These are phyloP conservation scores for Kappamyces sp. DNA, from an alignment of 192 early-diverging fungal genomes.

Conservation along the genomic window DNA sequence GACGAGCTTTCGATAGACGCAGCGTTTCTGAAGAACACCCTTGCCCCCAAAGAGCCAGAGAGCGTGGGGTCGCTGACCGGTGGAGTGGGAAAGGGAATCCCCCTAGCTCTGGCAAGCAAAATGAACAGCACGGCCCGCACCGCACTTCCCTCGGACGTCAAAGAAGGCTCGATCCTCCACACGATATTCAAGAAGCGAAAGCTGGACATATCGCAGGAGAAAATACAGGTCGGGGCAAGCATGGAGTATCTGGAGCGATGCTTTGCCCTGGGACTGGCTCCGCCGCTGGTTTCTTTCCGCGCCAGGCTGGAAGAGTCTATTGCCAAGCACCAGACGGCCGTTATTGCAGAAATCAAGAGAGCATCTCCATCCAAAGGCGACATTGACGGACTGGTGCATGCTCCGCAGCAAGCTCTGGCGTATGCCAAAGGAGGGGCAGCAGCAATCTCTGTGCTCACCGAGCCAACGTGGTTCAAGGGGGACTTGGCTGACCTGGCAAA, in stretches of 20 bases:
- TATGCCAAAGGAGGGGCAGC: conserved; percentile 89
- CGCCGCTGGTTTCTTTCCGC: conserved; percentile 72
- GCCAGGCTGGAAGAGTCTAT: conserved; percentile 52
- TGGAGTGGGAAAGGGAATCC: conserved; percentile 24
- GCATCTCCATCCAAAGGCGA: conserved; percentile 92
- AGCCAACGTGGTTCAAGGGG: conserved; percentile 99
- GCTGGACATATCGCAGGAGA: conserved; percentile 67
- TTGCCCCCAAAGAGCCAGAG: conserved; percentile 14
- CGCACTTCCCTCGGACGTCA: conserved; percentile 20
- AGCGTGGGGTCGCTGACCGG: background rate
- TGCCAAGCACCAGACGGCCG: conserved; percentile 50
- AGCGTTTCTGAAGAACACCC: background rate
- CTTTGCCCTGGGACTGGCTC: conserved; percentile 66
- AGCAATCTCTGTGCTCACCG: conserved; percentile 95
- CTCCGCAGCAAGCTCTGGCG: conserved; percentile 74
- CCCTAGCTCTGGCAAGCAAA: conserved; percentile 38
- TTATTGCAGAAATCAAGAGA: conserved; percentile 98
- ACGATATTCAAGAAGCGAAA: conserved; percentile 77
- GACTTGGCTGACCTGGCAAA: conserved; percentile 82
- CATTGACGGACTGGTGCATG: conserved; percentile 76
- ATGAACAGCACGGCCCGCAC: conserved; percentile 39
- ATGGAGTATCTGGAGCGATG: conserved; percentile 61
- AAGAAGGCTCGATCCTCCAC: conserved; percentile 59
- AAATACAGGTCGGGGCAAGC: conserved; percentile 66
- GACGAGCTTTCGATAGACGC: conserved; percentile 25